Base-by-base conservation (phyloP, 202 grass and related monocot genomes). In the Schoenoplectus tabernaemontani region DNA sequence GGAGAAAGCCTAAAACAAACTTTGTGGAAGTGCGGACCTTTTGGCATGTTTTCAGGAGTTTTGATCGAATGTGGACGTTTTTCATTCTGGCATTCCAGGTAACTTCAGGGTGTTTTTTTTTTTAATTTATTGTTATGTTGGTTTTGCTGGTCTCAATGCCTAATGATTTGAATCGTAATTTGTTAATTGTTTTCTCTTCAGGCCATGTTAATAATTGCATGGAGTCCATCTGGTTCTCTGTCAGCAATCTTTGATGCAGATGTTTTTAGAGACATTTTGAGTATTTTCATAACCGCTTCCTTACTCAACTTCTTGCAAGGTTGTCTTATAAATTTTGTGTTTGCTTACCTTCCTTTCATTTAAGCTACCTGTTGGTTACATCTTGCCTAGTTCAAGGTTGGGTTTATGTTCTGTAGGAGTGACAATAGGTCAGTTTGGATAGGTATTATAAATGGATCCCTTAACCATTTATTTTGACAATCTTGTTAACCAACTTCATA, bases 21-120 rank as follows among this genome's bases (percentile, higher is more conserved):
- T 98, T 98, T 95, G 96, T 98, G 82, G 96, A 98, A 92, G 86
- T 98, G 73, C 96, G 91, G 65, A 98, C 96, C 36, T 98, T 92
- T 92, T 92, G 93, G 79, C 91, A 98, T 61, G 59, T 98, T 57
- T 98, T 98, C 77, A 89, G 91, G 84, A 95, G 96, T 90, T 98
- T 98, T 83, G 95, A 98, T 84, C 89, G 95, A 46, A 89, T 98
- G 95, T 98, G 95, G 95, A 85, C 76, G 59, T 98, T 98, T 82
- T 98, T 95, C 77, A 92, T 91, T 87, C 84, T 98, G 77, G 81
- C 88, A 81, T 90, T 98, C 61, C 95, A 98, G 95, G 95, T 92
- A 92, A 53, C 82, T 58, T 69, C 61, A 17, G 19, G 38, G 38
- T 32, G 67, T 33, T 10, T 11, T 68, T 78, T 26, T 78, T 34